Evolutionary conservation across 2,329 filamentous ascomycete species (phyloP).

Genomic region (Onygena corvina): DNA sequence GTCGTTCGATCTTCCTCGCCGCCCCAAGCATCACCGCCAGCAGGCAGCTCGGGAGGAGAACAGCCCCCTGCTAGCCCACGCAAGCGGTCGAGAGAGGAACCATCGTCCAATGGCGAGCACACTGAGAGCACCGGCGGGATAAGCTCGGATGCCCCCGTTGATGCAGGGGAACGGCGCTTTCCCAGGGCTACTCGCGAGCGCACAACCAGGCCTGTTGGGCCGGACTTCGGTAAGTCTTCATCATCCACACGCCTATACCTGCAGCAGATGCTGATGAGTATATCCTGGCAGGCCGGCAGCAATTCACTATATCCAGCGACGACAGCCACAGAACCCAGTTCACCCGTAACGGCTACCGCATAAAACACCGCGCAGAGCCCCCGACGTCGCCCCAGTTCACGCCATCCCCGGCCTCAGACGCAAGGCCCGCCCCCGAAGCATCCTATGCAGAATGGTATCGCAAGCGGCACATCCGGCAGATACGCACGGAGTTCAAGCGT

Average conservation of each 20-base stretch:
- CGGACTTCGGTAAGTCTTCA: neutral
- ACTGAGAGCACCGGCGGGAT: neutral
- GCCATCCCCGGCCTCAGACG: neutral
- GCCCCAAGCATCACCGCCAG: neutral
- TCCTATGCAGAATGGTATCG: neutral
- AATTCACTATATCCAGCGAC: conserved; percentile 2
- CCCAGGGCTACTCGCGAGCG: neutral
- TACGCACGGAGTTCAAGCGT: neutral
- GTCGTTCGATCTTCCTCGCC: conserved; percentile 7
- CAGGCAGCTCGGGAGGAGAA: neutral
- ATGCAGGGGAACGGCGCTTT: neutral
- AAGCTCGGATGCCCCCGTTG: neutral
- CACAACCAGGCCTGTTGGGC: neutral
- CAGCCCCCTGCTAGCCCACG: neutral
- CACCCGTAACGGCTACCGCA: neutral
- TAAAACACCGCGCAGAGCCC: neutral
- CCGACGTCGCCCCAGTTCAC: neutral
- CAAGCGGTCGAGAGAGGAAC: neutral
- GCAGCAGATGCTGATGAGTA: neutral
- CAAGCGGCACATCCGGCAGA: neutral
- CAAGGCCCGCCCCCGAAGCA: neutral
- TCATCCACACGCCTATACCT: neutral
- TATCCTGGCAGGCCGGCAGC: neutral
- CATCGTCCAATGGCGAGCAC: neutral
- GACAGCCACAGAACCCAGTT: neutral